These are phyloP conservation scores for Pelargonium cotyledonis DNA, from an alignment of 441 rosid genomes.

Conservation along the genomic window DNA sequence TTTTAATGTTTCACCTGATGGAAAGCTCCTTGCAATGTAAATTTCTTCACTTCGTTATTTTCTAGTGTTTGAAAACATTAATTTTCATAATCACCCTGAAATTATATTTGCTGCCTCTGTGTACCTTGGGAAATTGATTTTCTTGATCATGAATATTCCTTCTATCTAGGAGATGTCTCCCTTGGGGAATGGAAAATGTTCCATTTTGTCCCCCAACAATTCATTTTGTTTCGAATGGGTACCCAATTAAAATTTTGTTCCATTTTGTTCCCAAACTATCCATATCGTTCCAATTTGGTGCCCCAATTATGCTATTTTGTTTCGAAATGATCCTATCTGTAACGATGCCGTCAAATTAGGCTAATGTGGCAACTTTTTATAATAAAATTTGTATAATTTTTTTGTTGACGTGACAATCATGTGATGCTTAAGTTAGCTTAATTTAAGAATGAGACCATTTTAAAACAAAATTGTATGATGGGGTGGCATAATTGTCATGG, in stretches of 20 bases:
- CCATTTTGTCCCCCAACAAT: not conserved
- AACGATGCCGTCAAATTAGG: no score
- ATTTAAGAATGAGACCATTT: no score
- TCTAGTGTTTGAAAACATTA: constrained; percentile 1
- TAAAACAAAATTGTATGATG: no score
- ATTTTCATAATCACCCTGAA: not conserved
- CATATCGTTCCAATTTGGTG: no score
- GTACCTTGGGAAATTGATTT: not conserved
- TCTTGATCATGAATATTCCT: not conserved
- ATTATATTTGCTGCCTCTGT: not conserved
- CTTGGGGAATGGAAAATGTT: not conserved
- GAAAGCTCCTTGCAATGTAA: constrained; percentile 79
- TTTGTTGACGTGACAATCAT: no score
- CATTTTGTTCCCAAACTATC: no score
- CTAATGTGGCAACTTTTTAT: no score
- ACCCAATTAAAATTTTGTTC: not conserved
- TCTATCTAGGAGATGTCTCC: not conserved
- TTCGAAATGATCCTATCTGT: no score
- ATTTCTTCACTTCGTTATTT: constrained; percentile 9
- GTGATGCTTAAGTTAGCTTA: no score
- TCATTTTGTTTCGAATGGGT: not conserved
- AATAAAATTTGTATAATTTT: no score
- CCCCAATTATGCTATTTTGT: no score
- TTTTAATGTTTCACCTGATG: constrained; percentile 76
- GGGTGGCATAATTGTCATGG: no score